Base-by-base conservation (phyloP, 2,329 filamentous ascomycete genomes). In the Arthrobotrys sinensis region DNA sequence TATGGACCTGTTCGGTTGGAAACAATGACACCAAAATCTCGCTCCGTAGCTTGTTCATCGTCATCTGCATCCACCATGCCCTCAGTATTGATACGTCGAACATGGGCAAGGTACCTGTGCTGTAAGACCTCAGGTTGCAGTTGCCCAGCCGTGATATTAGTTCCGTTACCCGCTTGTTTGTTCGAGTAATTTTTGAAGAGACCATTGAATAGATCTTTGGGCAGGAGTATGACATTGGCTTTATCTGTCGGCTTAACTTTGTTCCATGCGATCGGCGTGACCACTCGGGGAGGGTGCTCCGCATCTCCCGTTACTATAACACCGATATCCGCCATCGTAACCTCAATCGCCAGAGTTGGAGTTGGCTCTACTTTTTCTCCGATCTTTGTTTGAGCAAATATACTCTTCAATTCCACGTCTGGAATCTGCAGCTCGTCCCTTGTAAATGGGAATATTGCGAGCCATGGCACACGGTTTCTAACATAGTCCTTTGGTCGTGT, bases 41-140 rank as follows among this genome's bases (percentile, higher is more conserved):
- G 64, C 10, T 81, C 68, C 6, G 40, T 12, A 11, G 19, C 4
- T 24, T 52, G 4, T 14, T 50, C 38, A 2, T 71, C 63, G 11
- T 6, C 83, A 0, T 79, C 75, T 4, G 85, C 84, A 5, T 85
- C 82, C 0, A 85, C 83, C 81, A 86, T 85, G 0, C 85, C 85
- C 0, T 71, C 57, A 0, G 82, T 82, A 62, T 86, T 85, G 78
- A 87, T 83, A 10, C 84, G 81, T 0, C 85, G 83, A 0, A 85
- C 84, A 65, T 87, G 86, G 0, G 86, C 80, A 2, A 86, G 80
- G 40, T 80, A 85, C 28, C 32, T 4, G 16, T 60, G 36, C 19
- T 78, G 80, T 0, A 52, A 70, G 0, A 80, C 81, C 55, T 82
- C 71, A 3, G 6, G n/a, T 21, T 14, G n/a, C 46, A 16, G 40